Evolutionary conservation across 305 asterid species (phyloP).

Genomic region (Striga hermonthica): DNA sequence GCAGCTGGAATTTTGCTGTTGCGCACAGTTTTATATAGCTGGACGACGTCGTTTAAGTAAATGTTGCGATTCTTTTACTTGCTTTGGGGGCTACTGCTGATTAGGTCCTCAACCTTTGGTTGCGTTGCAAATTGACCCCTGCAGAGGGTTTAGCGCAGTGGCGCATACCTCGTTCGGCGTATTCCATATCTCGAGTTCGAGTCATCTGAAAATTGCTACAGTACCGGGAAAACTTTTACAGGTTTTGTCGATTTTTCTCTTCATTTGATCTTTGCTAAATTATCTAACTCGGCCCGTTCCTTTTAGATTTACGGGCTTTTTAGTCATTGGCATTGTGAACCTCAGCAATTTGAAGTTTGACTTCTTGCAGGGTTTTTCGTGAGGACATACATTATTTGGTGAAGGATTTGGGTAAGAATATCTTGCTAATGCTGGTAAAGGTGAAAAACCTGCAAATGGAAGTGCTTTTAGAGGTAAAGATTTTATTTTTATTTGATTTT

Average conservation of each 20-base stretch:
- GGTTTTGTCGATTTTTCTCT: neutral
- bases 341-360: too few relatives aligned
- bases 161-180: neutral
- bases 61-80: constrained; percentile 28
- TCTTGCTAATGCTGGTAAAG: too few relatives aligned
- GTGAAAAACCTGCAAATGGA: too few relatives aligned
- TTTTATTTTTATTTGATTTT: too few relatives aligned
- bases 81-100: constrained; percentile 34
- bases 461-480: too few relatives aligned
- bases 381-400: too few relatives aligned
- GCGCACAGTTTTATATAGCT: neutral
- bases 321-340: neutral
- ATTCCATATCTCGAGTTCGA: neutral
- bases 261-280: neutral
- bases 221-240: constrained; percentile 35
- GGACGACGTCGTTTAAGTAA: constrained; percentile 30
- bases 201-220: constrained; percentile 34
- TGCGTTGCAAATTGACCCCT: constrained; percentile 17
- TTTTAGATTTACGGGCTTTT: neutral
- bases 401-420: too few relatives aligned
- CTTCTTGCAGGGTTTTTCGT: too few relatives aligned
- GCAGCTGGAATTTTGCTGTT: constrained; percentile 17
- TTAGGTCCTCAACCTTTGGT: constrained; percentile 20
- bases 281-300: neutral
- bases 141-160: neutral